phyloP scores from a whole-genome alignment of 2,329 filamentous ascomycete species.

The Epichloe typhina region DNA sequence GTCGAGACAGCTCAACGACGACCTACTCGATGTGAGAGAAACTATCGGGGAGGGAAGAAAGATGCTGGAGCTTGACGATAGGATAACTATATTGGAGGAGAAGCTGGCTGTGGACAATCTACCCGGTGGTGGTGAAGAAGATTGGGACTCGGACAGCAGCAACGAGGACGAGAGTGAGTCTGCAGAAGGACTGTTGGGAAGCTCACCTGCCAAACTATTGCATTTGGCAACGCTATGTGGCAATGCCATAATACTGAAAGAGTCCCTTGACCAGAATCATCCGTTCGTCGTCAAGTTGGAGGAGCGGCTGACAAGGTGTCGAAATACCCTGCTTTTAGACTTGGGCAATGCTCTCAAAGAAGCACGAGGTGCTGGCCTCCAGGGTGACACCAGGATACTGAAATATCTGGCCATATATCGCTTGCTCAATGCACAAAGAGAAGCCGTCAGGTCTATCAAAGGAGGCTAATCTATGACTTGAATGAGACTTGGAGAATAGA shows the following conservation, averaged over 20 bases:
- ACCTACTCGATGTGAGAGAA: slow-evolving; percentile 50
- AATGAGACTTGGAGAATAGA: background rate
- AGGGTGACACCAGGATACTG: slow-evolving; percentile 33
- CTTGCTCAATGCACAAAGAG: slow-evolving; percentile 36
- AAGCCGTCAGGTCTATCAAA: slow-evolving; percentile 35
- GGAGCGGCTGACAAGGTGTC: slow-evolving; percentile 38
- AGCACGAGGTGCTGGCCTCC: slow-evolving; percentile 27
- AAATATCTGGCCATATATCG: slow-evolving; percentile 40
- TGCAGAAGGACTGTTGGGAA: slow-evolving; percentile 25
- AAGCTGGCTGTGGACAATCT: slow-evolving; percentile 40
- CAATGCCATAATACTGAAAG: slow-evolving; percentile 27
- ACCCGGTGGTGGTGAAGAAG: slow-evolving; percentile 9
- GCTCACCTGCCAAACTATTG: slow-evolving; percentile 32
- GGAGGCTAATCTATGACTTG: slow-evolving; percentile 19
- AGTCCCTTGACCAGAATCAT: slow-evolving; percentile 31
- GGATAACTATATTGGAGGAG: slow-evolving; percentile 50
- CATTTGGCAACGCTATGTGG: slow-evolving; percentile 33
- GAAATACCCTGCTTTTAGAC: slow-evolving; percentile 44
- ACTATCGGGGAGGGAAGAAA: slow-evolving; percentile 48
- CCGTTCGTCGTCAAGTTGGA: slow-evolving; percentile 39
- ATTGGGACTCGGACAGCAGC: slow-evolving; percentile 20
- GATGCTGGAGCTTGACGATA: slow-evolving; percentile 54
- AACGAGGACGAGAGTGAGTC: slow-evolving; percentile 26
- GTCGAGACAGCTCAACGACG: slow-evolving; percentile 46
- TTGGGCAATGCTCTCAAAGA: slow-evolving; percentile 36